Percentiles rank a stretch among this genome's conserved stretches.
phyloP scores from a whole-genome alignment of 2,329 filamentous ascomycete genomes.

The Berkeleyomyces basicola region DNA sequence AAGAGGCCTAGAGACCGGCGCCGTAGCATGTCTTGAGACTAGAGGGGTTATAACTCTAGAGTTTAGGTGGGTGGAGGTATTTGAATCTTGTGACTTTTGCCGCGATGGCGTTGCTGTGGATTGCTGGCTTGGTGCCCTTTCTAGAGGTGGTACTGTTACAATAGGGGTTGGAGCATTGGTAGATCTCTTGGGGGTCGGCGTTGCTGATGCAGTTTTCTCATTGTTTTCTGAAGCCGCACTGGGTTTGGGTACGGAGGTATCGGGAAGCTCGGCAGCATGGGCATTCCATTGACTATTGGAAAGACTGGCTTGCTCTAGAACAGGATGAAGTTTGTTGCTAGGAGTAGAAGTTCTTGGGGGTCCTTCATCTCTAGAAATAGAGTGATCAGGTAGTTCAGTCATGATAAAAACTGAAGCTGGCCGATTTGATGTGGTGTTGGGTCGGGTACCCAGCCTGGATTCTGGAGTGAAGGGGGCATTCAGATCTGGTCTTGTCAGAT shows the following conservation, averaged over 20 bases:
- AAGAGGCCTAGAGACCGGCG: not conserved
- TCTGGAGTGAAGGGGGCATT: not conserved
- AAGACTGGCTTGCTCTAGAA: not conserved
- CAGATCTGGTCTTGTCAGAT: not conserved
- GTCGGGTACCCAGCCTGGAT: not conserved
- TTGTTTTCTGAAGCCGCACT: not conserved
- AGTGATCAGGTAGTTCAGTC: not conserved
- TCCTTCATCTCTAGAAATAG: not conserved
- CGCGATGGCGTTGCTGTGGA: not conserved
- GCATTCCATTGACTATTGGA: not conserved
- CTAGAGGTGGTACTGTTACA: not conserved
- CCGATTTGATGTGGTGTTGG: not conserved
- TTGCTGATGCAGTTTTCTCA: not conserved
- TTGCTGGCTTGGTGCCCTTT: not conserved
- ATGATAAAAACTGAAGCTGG: not conserved
- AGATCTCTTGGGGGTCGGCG: not conserved
- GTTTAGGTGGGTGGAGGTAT: not conserved
- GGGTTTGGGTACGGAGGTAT: too few species aligned
- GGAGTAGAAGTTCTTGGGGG: not conserved
- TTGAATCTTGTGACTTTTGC: not conserved
- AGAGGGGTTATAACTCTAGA: not conserved
- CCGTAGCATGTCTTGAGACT: not conserved
- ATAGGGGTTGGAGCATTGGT: not conserved
- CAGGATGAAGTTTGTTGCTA: not conserved
- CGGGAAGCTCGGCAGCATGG: not conserved